Evolutionary conservation across 441 rosid genomes (phyloP).

Genomic region (Raphanus hybrid): DNA sequence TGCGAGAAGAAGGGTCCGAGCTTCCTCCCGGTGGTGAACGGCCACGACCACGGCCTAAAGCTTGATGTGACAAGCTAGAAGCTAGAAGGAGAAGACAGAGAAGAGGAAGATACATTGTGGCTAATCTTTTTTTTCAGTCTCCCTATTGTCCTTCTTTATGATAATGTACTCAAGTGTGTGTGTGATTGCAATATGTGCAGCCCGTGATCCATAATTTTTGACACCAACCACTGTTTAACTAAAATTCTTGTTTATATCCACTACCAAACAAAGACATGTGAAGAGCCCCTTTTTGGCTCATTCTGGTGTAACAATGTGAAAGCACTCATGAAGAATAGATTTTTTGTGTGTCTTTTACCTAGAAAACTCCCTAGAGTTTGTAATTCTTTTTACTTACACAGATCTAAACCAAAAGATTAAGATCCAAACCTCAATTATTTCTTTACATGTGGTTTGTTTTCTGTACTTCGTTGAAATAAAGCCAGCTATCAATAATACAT

Average conservation of each 20-base stretch:
- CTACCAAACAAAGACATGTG: constrained; percentile 89
- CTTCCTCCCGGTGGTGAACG: constrained; percentile 29
- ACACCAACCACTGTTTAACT: constrained; percentile 37
- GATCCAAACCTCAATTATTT: constrained; percentile 16
- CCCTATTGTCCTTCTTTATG: constrained; percentile 27
- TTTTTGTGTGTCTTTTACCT: constrained; percentile 13
- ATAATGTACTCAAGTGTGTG: constrained; percentile 31
- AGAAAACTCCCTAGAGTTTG: constrained; percentile 5
- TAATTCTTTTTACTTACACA: neutral
- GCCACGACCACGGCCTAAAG: constrained; percentile 37
- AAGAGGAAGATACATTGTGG: constrained; percentile 42
- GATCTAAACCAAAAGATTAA: constrained; percentile 18
- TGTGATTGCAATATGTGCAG: constrained; percentile 37
- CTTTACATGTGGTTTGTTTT: constrained; percentile 3
- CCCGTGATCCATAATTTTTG: constrained; percentile 35
- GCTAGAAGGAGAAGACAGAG: constrained; percentile 45
- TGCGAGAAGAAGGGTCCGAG: constrained; percentile 46
- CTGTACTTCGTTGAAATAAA: neutral
- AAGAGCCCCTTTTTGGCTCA: constrained; percentile 56
- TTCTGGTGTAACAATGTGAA: constrained; percentile 42
- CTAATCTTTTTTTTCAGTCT: constrained; percentile 34
- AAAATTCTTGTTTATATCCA: constrained; percentile 46
- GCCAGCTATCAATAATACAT: constrained; percentile 9
- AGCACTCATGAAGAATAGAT: constrained; percentile 18
- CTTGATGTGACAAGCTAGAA: constrained; percentile 38